phyloP scores from a whole-genome alignment of 164 flowering plant species.

The Vitis rupestris region DNA sequence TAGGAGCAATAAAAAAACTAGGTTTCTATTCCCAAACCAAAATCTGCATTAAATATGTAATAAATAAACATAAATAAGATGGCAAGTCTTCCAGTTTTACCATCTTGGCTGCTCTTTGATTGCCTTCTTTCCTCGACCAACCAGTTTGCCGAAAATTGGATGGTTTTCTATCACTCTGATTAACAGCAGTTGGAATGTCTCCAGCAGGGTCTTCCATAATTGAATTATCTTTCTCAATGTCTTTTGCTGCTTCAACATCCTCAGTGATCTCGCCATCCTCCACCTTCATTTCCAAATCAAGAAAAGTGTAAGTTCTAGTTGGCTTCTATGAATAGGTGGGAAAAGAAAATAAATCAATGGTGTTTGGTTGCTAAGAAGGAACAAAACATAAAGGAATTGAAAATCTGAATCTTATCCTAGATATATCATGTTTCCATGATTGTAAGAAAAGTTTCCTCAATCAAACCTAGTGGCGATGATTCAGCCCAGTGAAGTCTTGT shows the following conservation, averaged over 20 bases:
- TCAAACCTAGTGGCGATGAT: too few relatives aligned
- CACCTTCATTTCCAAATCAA: constrained; percentile 38
- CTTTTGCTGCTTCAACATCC: constrained; percentile 35
- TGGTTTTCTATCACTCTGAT: constrained; percentile 30
- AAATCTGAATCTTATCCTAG: too few relatives aligned
- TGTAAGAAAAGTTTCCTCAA: too few relatives aligned
- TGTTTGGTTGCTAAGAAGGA: too few relatives aligned
- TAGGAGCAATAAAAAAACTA: background rate
- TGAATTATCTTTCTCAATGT: constrained; percentile 21
- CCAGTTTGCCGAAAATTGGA: constrained; percentile 30
- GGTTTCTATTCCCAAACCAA: background rate
- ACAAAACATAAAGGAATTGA: too few relatives aligned
- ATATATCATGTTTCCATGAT: too few relatives aligned
- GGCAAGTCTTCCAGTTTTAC: constrained; percentile 13
- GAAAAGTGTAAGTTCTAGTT: background rate
- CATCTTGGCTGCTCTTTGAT: constrained; percentile 37
- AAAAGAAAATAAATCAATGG: too few relatives aligned
- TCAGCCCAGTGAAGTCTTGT: too few relatives aligned
- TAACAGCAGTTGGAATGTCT: constrained; percentile 1
- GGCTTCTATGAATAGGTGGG: too few relatives aligned
- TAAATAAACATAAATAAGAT: background rate
- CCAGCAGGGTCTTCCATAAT: constrained; percentile 22
- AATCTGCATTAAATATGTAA: background rate
- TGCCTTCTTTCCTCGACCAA: constrained; percentile 48
- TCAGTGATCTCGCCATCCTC: constrained; percentile 76